Conservation (phyloP, 2,329 filamentous ascomycete genomes). For the Colletotrichum gigasporum region DNA sequence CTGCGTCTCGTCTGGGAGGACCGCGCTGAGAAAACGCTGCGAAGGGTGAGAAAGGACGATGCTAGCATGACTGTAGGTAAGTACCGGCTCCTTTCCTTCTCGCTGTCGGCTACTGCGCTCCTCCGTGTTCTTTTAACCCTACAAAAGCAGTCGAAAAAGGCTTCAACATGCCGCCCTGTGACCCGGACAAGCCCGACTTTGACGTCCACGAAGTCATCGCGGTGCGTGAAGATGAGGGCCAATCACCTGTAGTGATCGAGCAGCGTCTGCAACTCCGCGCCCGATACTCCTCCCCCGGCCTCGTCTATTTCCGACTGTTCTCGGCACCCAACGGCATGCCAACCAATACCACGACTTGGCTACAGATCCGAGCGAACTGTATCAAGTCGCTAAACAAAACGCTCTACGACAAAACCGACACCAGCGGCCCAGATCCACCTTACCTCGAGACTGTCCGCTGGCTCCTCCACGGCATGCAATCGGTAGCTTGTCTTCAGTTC, state of each 20-base stretch:
- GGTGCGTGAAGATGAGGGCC: conserved; percentile 3
- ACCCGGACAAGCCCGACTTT: not conserved
- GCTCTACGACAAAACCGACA: not conserved
- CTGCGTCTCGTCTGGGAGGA: not conserved
- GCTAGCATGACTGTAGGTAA: not conserved
- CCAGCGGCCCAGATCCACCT: not conserved
- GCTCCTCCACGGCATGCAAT: not conserved
- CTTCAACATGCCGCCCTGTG: not conserved
- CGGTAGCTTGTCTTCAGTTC: not conserved
- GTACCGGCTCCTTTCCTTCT: not conserved
- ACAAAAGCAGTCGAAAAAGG: not conserved
- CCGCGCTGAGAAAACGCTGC: not conserved
- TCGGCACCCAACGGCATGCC: not conserved
- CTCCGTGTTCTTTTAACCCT: not conserved
- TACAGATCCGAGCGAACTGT: not conserved
- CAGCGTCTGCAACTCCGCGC: not conserved
- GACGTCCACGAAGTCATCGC: not conserved
- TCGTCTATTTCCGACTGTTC: not conserved
- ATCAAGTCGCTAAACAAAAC: not conserved
- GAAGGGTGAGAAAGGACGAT: not conserved
- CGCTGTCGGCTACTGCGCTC: not conserved
- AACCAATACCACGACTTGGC: not conserved
- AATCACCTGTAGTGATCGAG: not conserved
- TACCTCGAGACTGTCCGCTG: not conserved
- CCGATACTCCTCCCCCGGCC: not conserved